Evolutionary conservation across 2,329 filamentous ascomycete genomes (phyloP).

Genomic region (Purpureocillium lavendulum): DNA sequence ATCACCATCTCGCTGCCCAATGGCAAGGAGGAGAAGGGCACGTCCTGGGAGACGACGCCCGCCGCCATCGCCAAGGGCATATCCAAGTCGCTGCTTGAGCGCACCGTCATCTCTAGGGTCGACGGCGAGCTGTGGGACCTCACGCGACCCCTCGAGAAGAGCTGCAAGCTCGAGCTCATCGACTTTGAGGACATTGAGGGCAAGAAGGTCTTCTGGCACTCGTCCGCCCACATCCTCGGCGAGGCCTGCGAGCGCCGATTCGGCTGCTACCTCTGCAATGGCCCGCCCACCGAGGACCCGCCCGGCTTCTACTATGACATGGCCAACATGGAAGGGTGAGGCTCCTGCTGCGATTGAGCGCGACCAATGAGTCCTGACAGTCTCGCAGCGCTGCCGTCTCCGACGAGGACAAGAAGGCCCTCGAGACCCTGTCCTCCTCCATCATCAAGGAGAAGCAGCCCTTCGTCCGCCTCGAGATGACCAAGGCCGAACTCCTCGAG

Average conservation of each 20-base stretch:
- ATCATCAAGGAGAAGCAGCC: conserved; percentile 96
- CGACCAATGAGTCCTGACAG: not conserved
- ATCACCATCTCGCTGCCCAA: conserved; percentile 69
- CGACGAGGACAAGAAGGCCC: conserved; percentile 73
- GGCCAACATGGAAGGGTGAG: conserved; percentile 45
- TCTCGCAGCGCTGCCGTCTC: conserved; percentile 56
- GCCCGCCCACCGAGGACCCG: conserved; percentile 73
- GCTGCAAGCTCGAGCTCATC: conserved; percentile 76
- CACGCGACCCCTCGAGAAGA: conserved; percentile 79
- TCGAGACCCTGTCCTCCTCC: conserved; percentile 71
- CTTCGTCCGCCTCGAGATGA: conserved; percentile 82
- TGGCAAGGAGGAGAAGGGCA: conserved; percentile 63
- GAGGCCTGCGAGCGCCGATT: conserved; percentile 88
- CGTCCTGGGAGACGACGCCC: conserved; percentile 87
- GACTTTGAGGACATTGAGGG: conserved; percentile 57
- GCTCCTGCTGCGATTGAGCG: not conserved
- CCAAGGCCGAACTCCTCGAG: conserved; percentile 84
- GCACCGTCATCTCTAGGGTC: conserved; percentile 77
- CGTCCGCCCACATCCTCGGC: conserved; percentile 89
- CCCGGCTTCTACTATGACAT: conserved; percentile 95
- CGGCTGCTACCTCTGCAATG: conserved; percentile 87
- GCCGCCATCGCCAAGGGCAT: conserved; percentile 69
- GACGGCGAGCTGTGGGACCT: conserved; percentile 89
- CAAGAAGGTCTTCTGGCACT: conserved; percentile 97
- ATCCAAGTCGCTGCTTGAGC: conserved; percentile 77